These are phyloP conservation scores for Erodium maritimum DNA, from an alignment of 345 rosid genomes.

Conservation along the genomic window DNA sequence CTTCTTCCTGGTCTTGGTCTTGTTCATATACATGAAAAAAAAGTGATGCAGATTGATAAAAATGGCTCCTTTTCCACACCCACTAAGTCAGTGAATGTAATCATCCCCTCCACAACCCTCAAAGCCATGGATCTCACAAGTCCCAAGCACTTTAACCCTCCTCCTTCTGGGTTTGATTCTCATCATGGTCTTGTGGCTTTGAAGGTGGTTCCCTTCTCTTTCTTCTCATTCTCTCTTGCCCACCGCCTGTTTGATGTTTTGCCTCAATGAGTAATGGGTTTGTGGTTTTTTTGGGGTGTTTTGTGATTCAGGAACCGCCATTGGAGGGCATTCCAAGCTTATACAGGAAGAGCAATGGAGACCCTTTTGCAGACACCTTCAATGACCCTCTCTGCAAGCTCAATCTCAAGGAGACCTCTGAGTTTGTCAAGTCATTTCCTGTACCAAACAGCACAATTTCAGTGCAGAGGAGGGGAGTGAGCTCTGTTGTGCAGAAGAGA, in stretches of 20 bases:
- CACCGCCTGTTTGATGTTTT: not conserved
- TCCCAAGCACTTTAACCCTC: too few relatives aligned
- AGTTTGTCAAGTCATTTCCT: conserved; percentile 60
- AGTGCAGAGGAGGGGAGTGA: conserved; percentile 48
- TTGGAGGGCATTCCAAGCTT: conserved; percentile 21
- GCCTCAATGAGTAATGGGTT: not conserved
- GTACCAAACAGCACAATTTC: too few relatives aligned
- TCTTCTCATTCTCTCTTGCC: too few relatives aligned
- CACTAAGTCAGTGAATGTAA: too few relatives aligned
- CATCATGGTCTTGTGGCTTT: conserved; percentile 1
- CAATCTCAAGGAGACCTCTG: conserved; percentile 60
- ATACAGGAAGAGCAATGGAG: conserved; percentile 23
- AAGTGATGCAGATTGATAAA: too few relatives aligned
- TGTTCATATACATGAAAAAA: too few relatives aligned
- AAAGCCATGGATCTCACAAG: conserved; percentile 41
- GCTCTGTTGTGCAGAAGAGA: conserved; percentile 35
- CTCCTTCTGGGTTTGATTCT: too few relatives aligned
- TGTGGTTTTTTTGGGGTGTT: too few relatives aligned
- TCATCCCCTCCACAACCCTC: not conserved
- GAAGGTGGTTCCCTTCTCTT: not conserved
- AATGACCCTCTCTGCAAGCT: conserved; percentile 64
- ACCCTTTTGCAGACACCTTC: conserved; percentile 45
- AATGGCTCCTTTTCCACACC: not conserved
- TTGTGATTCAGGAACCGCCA: conserved; percentile 23
- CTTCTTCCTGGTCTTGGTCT: too few relatives aligned